phyloP scores from a whole-genome alignment of 2,329 filamentous ascomycete genomes.

The Microthyrium microscopicum region DNA sequence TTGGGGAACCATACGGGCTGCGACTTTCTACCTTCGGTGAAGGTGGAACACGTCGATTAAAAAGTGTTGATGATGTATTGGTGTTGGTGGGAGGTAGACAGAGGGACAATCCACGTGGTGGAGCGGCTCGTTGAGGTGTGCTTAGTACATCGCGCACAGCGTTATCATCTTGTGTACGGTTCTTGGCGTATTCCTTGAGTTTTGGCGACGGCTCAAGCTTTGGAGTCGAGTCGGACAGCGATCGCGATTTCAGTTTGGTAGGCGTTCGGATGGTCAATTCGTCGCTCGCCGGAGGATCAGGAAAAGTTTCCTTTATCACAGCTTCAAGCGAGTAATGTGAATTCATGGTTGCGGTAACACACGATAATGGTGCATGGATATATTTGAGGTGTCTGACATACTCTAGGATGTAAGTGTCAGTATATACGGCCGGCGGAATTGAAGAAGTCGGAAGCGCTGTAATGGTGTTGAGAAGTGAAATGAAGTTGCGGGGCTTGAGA shows the following conservation, averaged over 20 bases:
- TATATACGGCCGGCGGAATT: too few relatives aligned
- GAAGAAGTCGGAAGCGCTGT: too few relatives aligned
- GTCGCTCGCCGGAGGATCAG: too few relatives aligned
- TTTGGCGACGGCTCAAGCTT: conserved; percentile 29
- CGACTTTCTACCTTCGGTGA: conserved; percentile 76
- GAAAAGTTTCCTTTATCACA: too few relatives aligned
- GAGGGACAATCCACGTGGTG: conserved; percentile 48
- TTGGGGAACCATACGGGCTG: conserved; percentile 72
- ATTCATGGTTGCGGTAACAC: too few relatives aligned
- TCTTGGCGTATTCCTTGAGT: conserved; percentile 22
- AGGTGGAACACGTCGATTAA: conserved; percentile 44
- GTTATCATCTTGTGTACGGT: conserved; percentile 28
- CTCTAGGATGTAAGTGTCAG: too few relatives aligned
- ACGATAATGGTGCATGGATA: too few relatives aligned
- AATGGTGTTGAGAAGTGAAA: too few relatives aligned
- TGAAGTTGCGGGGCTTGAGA: too few relatives aligned
- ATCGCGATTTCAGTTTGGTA: conserved; percentile 24
- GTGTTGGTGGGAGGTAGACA: conserved; percentile 46
- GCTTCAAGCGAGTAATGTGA: too few relatives aligned
- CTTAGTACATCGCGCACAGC: conserved; percentile 17
- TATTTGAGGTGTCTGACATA: too few relatives aligned
- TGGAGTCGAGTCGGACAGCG: conserved; percentile 27
- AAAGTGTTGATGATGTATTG: conserved; percentile 29
- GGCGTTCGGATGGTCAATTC: conserved; percentile 16
- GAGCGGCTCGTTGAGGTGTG: conserved; percentile 55